phyloP scores from a whole-genome alignment of 371 early-diverging fungal species.

The Choanephora cucurbitarum region DNA sequence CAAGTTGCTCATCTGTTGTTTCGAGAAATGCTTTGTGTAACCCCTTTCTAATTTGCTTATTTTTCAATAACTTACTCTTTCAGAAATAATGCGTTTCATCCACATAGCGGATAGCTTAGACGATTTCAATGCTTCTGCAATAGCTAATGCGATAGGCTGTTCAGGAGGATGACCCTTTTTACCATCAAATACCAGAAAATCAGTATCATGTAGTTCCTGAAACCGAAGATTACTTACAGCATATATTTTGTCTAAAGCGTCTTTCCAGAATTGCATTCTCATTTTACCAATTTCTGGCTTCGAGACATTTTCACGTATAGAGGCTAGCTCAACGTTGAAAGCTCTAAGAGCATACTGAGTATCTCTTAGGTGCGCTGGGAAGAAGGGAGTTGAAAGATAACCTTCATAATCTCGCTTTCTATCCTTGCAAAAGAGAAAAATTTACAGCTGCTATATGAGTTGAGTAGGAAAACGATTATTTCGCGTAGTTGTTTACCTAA shows the following conservation, averaged over 20 bases:
- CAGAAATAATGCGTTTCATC: conserved; percentile 77
- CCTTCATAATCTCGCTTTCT: conserved; percentile 76
- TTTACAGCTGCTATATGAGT: not conserved
- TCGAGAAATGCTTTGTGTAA: conserved; percentile 13
- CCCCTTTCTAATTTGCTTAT: not conserved
- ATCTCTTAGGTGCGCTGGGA: conserved; percentile 62
- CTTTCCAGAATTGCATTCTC: conserved; percentile 85
- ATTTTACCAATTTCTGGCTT: conserved; percentile 74
- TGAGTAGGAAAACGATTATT: not conserved
- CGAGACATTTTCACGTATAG: conserved; percentile 72
- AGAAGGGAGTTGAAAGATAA: conserved; percentile 77
- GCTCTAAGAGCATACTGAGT: conserved; percentile 81
- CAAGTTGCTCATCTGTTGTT: conserved; percentile 59
- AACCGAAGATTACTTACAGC: too few species aligned
- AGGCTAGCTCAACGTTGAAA: conserved; percentile 86
- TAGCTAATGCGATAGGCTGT: conserved; percentile 70
- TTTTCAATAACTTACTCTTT: conserved; percentile 50
- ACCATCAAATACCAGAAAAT: not conserved
- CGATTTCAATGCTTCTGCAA: conserved; percentile 52
- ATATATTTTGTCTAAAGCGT: conserved; percentile 72
- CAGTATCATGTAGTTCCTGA: too few species aligned
- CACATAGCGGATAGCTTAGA: conserved; percentile 60
- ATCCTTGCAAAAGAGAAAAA: not conserved
- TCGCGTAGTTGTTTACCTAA: conserved; percentile 32
- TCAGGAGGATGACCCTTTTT: conserved; percentile 64